phyloP scores from a whole-genome alignment of 371 early-diverging fungal genomes.

The Coemansia sp. region DNA sequence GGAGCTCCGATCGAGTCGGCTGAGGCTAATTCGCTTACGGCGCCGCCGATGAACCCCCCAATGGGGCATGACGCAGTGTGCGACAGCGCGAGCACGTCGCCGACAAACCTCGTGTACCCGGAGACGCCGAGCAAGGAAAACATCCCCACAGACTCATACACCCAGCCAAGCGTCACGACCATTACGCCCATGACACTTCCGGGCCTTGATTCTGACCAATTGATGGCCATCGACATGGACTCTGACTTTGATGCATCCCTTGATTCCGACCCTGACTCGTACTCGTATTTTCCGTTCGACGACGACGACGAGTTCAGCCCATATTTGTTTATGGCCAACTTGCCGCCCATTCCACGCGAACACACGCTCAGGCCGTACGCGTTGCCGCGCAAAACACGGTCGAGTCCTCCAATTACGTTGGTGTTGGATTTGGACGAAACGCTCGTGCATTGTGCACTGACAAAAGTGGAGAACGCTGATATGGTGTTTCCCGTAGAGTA shows the following conservation, averaged over 20 bases:
- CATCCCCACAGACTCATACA: slow-evolving; percentile 30
- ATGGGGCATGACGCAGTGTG: neutral
- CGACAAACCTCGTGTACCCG: slow-evolving; percentile 21
- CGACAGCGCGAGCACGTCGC: slow-evolving; percentile 39
- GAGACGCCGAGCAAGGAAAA: slow-evolving; percentile 51
- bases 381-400: slow-evolving; percentile 61
- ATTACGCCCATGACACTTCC: slow-evolving; percentile 11
- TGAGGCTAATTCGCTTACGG: slow-evolving; percentile 39
- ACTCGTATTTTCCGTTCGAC: slow-evolving; percentile 41
- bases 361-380: slow-evolving; percentile 53
- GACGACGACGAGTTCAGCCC: slow-evolving; percentile 59
- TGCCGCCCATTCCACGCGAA: slow-evolving; percentile 58
- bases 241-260: slow-evolving; percentile 23
- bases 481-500: slow-evolving; percentile 61
- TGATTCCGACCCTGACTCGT: slow-evolving; percentile 23
- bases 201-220: neutral
- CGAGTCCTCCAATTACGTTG: slow-evolving; percentile 61
- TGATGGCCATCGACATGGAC: slow-evolving; percentile 3
- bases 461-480: slow-evolving; percentile 55
- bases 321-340: slow-evolving; percentile 56
- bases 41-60: slow-evolving; percentile 49
- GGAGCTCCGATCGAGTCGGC: slow-evolving; percentile 20
- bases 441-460: slow-evolving; percentile 67
- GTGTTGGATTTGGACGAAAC: slow-evolving; percentile 78
- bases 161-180: neutral